These are phyloP conservation scores for Fusarium coffeatum DNA, from an alignment of 2,329 filamentous ascomycete genomes.

Conservation along the genomic window DNA sequence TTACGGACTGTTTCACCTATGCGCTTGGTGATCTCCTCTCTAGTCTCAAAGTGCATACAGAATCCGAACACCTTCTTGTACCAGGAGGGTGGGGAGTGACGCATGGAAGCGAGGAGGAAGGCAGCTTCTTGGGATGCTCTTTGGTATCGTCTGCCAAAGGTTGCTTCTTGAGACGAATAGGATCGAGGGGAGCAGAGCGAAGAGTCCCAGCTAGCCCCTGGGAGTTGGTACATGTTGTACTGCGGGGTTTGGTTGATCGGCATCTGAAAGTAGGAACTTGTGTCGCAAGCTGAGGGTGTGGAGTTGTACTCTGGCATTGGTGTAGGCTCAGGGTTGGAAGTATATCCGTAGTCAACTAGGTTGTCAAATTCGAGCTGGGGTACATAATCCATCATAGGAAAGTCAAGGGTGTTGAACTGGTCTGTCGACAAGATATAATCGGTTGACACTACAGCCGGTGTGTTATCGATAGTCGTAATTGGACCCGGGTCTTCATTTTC, in stretches of 20 bases:
- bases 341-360: neutral
- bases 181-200: neutral
- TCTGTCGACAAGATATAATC: neutral
- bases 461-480: fast-evolving
- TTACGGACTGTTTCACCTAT: neutral
- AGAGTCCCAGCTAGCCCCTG: neutral
- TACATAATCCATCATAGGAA: neutral
- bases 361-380: neutral
- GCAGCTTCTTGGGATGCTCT: conserved; percentile 3
- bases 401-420: neutral
- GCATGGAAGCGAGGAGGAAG: conserved; percentile 4
- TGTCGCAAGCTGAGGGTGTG: neutral
- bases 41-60: conserved; percentile 12
- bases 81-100: neutral
- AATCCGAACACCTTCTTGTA: conserved; percentile 10
- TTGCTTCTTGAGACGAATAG: neutral
- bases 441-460: fast-evolving
- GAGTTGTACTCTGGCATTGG: neutral
- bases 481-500: neutral
- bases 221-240: conserved; percentile 1
- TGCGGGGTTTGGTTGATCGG: neutral
- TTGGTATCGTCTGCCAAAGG: conserved; percentile 5
- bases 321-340: neutral
- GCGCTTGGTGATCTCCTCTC: conserved; percentile 1
- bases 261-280: neutral